Conservation (phyloP, 805 yeast genomes). For the Myxozyma vanderwaltii region DNA sequence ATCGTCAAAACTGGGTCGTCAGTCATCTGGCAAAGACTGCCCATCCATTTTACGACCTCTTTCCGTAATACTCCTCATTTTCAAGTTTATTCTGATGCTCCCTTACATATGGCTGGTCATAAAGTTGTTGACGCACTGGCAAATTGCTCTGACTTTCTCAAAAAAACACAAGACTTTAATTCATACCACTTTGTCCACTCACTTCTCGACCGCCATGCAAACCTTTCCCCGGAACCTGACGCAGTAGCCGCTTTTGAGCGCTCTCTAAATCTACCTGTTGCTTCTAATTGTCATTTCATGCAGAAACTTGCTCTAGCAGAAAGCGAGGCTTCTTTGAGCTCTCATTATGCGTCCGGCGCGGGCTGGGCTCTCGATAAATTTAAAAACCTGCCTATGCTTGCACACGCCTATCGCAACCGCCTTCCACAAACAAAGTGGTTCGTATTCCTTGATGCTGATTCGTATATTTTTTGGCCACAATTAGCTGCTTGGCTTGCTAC, state of each 20-base stretch:
- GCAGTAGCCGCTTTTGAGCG: background rate
- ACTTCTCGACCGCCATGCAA: conserved; percentile 4
- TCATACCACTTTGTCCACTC: conserved; percentile 32
- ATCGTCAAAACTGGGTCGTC: conserved; percentile 44
- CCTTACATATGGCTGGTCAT: conserved; percentile 40
- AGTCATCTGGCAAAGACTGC: conserved; percentile 42
- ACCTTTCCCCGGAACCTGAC: conserved; percentile 3
- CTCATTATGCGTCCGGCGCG: background rate
- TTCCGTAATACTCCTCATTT: conserved; percentile 38
- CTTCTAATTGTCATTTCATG: too few species aligned
- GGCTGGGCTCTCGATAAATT: conserved; percentile 44
- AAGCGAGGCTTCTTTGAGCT: background rate
- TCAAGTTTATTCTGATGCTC: conserved; percentile 43
- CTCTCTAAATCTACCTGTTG: too few species aligned
- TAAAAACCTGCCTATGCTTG: conserved; percentile 45
- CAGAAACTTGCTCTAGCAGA: background rate
- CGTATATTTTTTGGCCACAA: conserved; percentile 39
- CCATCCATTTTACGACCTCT: conserved; percentile 43
- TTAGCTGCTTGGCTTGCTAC: conserved; percentile 34
- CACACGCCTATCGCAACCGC: conserved; percentile 40
- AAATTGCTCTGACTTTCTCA: conserved; percentile 15
- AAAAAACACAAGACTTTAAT: conserved; percentile 25
- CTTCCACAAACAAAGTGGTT: conserved; percentile 41
- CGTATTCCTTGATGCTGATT: conserved; percentile 43
- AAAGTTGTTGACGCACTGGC: conserved; percentile 41